Percentiles rank a stretch among this genome's conserved stretches.
Evolutionary conservation across 495 filamentous ascomycete genomes (phyloP).

Genomic region (Penicillium atrosanguineum): DNA sequence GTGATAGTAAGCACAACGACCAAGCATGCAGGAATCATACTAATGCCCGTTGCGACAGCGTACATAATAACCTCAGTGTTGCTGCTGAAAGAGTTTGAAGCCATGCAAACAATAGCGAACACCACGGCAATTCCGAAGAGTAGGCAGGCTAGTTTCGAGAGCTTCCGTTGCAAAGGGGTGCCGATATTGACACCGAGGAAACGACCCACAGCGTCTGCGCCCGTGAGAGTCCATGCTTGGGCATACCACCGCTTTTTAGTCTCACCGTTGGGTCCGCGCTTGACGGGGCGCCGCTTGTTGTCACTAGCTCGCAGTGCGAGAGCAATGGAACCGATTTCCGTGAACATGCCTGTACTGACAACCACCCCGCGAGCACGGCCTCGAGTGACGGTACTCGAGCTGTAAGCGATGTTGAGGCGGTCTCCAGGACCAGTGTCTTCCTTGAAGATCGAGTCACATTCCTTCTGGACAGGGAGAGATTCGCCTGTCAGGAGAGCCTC

Average conservation of each 20-base stretch:
- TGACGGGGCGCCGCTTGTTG: constrained; percentile 37
- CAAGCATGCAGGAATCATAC: constrained; percentile 60
- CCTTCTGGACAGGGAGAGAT: constrained; percentile 45
- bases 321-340: constrained; percentile 63
- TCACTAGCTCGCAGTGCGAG: constrained; percentile 45
- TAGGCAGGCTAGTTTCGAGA: constrained; percentile 60
- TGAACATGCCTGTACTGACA: constrained; percentile 61
- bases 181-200: constrained; percentile 63
- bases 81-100: constrained; percentile 49
- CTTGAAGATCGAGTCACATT: constrained; percentile 67
- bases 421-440: constrained; percentile 66
- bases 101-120: constrained; percentile 58
- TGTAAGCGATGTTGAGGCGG: constrained; percentile 45
- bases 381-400: constrained; percentile 70
- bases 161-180: constrained; percentile 58
- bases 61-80: constrained; percentile 58
- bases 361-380: constrained; percentile 79
- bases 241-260: constrained; percentile 55
- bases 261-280: constrained; percentile 45
- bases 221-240: constrained; percentile 57
- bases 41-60: constrained; percentile 57
- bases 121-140: constrained; percentile 59
- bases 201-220: constrained; percentile 56
- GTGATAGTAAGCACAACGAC: constrained; percentile 66
- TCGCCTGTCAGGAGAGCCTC: constrained; percentile 45